A percentile compares a stretch with the other conserved stretches of the same genome.
Conservation (phyloP, 495 filamentous ascomycete genomes). For the Lasiosphaeria miniovina region DNA sequence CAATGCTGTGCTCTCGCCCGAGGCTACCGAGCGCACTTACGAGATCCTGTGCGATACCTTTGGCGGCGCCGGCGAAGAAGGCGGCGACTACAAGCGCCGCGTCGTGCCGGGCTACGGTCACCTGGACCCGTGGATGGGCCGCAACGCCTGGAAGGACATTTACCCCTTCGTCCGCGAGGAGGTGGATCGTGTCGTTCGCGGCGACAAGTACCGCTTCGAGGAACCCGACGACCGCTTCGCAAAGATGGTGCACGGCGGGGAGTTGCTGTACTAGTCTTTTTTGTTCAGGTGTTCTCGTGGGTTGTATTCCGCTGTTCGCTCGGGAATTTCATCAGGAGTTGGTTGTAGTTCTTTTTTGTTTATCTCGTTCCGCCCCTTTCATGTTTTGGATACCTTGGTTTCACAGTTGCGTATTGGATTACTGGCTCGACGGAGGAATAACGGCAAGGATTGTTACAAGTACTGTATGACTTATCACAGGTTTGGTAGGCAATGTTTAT, state of each 20-base stretch:
- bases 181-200: slow-evolving; percentile 48
- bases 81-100: slow-evolving; percentile 47
- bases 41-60: slow-evolving; percentile 54
- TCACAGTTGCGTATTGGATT: no score
- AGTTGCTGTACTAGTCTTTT: slow-evolving; percentile 33
- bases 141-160: slow-evolving; percentile 59
- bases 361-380: no score
- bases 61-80: slow-evolving; percentile 29
- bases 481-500: no score
- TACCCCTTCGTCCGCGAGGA: slow-evolving; percentile 58
- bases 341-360: no score
- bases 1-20: slow-evolving; percentile 59
- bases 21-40: slow-evolving; percentile 57
- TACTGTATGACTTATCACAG: no score
- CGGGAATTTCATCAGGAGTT: no score
- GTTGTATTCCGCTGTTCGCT: background rate
- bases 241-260: slow-evolving; percentile 39
- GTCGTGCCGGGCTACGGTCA: slow-evolving; percentile 65
- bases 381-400: no score
- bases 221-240: slow-evolving; percentile 42
- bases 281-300: background rate
- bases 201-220: slow-evolving; percentile 35
- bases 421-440: no score
- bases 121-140: slow-evolving; percentile 65
- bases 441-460: no score